These are phyloP conservation scores for Glycine tomentella DNA, from an alignment of 306 rosid genomes.

Conservation along the genomic window DNA sequence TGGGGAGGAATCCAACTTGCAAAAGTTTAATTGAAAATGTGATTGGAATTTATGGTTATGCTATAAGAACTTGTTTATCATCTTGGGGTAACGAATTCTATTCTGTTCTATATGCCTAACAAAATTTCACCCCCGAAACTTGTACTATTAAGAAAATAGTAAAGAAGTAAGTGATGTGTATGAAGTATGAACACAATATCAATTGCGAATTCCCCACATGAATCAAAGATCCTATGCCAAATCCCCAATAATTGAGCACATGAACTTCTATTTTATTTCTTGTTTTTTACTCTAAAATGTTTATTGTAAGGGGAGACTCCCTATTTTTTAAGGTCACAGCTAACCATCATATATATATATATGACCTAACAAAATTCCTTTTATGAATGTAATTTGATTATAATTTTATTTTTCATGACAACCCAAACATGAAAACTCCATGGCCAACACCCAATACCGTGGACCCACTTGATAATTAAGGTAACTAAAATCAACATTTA, in stretches of 20 bases:
- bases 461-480: no score
- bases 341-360: no score
- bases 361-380: no score
- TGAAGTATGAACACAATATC: slow-evolving; percentile 18
- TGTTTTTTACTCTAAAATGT: background rate
- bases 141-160: background rate
- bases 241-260: slow-evolving; percentile 29
- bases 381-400: no score
- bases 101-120: background rate
- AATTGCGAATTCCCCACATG: background rate
- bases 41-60: slow-evolving; percentile 7
- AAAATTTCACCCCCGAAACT: background rate
- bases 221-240: background rate
- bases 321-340: no score
- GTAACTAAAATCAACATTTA: no score
- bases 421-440: no score
- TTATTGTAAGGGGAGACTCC: background rate
- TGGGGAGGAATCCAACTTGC: slow-evolving; percentile 12
- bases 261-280: background rate
- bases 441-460: no score
- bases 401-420: no score
- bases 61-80: slow-evolving; percentile 26
- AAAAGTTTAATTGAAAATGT: background rate
- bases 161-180: slow-evolving; percentile 12
- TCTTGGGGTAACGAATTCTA: no score